These are phyloP conservation scores for Rusavskia elegans DNA, from an alignment of 495 filamentous ascomycete genomes.

Conservation along the genomic window DNA sequence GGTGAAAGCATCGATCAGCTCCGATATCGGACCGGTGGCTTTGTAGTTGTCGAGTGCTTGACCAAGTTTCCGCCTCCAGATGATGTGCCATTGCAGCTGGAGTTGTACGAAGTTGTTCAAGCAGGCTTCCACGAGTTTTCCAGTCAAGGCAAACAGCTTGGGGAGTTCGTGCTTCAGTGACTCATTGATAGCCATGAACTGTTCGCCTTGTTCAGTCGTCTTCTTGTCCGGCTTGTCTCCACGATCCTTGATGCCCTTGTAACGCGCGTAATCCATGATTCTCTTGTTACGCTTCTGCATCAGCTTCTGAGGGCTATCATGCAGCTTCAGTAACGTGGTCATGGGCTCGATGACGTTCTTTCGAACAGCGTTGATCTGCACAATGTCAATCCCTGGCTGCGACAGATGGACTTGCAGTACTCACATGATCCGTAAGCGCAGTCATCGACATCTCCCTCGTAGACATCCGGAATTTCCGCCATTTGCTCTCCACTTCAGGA, in stretches of 20 bases:
- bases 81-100: conserved; percentile 61
- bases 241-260: conserved; percentile 55
- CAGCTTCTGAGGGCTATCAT: conserved; percentile 64
- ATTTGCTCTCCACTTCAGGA: conserved; percentile 78
- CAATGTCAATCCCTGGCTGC: conserved; percentile 2
- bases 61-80: conserved; percentile 66
- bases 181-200: conserved; percentile 80
- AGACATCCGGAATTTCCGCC: conserved; percentile 68
- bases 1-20: conserved; percentile 56
- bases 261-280: conserved; percentile 72
- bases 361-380: conserved; percentile 54
- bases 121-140: conserved; percentile 62
- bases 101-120: conserved; percentile 67
- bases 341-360: conserved; percentile 82
- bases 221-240: conserved; percentile 74
- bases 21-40: conserved; percentile 45
- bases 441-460: conserved; percentile 67
- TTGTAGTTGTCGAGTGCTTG: conserved; percentile 48
- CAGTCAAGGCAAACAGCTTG: conserved; percentile 63
- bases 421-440: conserved; percentile 73
- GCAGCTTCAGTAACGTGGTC: conserved; percentile 59
- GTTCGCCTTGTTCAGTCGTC: conserved; percentile 62
- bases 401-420: conserved; percentile 19
- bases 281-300: conserved; percentile 90
- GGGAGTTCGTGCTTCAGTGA: conserved; percentile 86